Evolutionary conservation across 805 yeast genomes (phyloP), one percentile per base, ranked within the genome.

Genomic region (Candida suzukii): DNA sequence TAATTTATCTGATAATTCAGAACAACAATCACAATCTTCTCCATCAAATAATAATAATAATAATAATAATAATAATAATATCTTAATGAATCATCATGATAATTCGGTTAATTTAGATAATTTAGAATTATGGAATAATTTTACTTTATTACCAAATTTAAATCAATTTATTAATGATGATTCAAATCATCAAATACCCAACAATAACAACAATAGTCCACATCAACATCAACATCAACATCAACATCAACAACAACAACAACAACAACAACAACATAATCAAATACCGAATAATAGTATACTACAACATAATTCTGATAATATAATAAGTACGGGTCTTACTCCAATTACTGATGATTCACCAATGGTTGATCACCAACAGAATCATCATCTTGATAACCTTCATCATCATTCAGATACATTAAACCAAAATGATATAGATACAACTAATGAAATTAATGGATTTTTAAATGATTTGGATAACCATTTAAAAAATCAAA

Each of bases 211-310:
- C n/a, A 29, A 34, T 22, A 24, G n/a, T 27, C 19, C 18, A 28
- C 34, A 34, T 17, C 38, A 33, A 10, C 38, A 40, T 14, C 41
- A 35, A 3, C 35, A 29, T 14, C 35, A 41, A 31, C 37, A 31
- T 17, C 33, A 39, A 19, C 11, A 21, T 17, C 42, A 44, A 37
- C 24, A 37, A 29, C n/a, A 29, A 48, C 42, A 44, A 47, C 44
- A 39, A 46, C 34, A 48, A 46, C 45, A 41, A 47, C 34, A 50
- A 44, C 49, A 49, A 50, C 42, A n/a, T n/a, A n/a, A n/a, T n/a
- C n/a, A n/a, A n/a, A n/a, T n/a, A n/a, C n/a, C n/a, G n/a, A n/a
- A n/a, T 39, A 46, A 50, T 27, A 34, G 21, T 44, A 42, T n/a
- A n/a, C n/a, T n/a, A n/a, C n/a, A n/a, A n/a, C n/a, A n/a, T n/a